Evolutionary conservation across 2,329 filamentous ascomycete species (phyloP), one percentile per base, ranked within the genome.

Genomic region (Fusarium camptoceras): DNA sequence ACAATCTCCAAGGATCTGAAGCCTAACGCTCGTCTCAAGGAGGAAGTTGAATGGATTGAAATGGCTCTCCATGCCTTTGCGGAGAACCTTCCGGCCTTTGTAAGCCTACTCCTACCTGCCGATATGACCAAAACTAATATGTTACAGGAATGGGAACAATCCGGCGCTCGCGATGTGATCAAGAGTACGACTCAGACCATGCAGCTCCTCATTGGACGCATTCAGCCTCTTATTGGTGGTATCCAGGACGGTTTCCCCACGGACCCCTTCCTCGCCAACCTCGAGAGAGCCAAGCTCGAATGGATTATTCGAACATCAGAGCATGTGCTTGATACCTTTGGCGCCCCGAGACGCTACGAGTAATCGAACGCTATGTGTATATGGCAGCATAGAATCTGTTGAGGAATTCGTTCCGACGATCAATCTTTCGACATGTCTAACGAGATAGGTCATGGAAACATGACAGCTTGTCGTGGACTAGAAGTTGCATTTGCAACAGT

Each of bases 11-110:
- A 88, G 73, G 83, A 89, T 44, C 79, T 92, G 47, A 83, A 84
- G 60, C 81, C 83, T 7, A 85, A 85, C 42, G 80, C 83, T 14
- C 80, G 84, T 47, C 78, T 90, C 54, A 82, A 84, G 50, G 83
- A 88, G 73, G 88, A 88, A 76, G 79, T 91, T 55, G 81, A 81
- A 24, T 89, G 89, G 87, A 82, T 90, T 42, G 88, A 91, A 75
- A 83, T 85, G 72, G 85, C 89, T 41, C 80, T 91, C n/a, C 79
- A 83, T 42, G 82, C 84, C 28, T 85, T 91, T 69, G 81, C 83
- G 59, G 80, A 81, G 55, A 82, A 82, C 50, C 75, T 88, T 14
- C 78, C 81, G 5, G 81, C 79, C 59, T 82, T 86, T 78, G 87
- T 89, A 81, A 79, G 87, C 84, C 46, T 1, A 20, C 11, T 6